Base-by-base conservation (phyloP, 805 yeast genomes). In the Grigorovia yakushimaensis region DNA sequence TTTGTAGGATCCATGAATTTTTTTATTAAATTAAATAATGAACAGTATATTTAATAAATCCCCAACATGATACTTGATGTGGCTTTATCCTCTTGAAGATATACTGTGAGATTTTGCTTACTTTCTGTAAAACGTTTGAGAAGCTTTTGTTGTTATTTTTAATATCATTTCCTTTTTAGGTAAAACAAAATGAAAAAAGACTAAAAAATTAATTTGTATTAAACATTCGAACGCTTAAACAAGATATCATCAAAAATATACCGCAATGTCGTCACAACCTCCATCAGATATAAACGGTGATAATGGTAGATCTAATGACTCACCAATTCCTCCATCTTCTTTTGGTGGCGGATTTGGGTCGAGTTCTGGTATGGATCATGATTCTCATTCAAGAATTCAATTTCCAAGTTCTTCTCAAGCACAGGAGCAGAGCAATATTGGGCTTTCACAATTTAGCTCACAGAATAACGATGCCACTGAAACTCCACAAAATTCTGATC, bases 271-370 rank as follows among this genome's bases (percentile, higher is more conserved):
- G 15, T 30, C 36, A 10, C 60, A 56, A 41, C 49, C 50, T 15
- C 57, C 55, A 39, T 42, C 49, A 8, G 54, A 53, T 35, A 50
- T 54, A 20, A 52, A 51, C 15, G 48, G 49, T 11, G 53, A 55
- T 30, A 57, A 50, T 30, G 50, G 58, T 43, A 55, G 54, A 9
- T 50, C 57, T 2, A 52, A 53, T 45, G 36, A 13, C n/a, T 57
- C 60, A 7, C 58, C 66, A 6, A 60, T 64, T 3, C 64, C 62
- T 35, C 61, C 62, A 11, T 61, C 66, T 5, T 62, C 65, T 5
- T 42, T 58, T 38, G 64, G 62, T 19, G 60, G 52, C 13, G 57
- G 56, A 4, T 60, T 55, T 48, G 65, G 61, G 11, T 60, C 63
- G 39, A 60, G 61, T 50, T 55, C 58, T 38, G 58, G 54, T 7